These are phyloP conservation scores for Termitomyces eurrhizus DNA, from an alignment of 768 basidiomycete species.

Conservation along the genomic window DNA sequence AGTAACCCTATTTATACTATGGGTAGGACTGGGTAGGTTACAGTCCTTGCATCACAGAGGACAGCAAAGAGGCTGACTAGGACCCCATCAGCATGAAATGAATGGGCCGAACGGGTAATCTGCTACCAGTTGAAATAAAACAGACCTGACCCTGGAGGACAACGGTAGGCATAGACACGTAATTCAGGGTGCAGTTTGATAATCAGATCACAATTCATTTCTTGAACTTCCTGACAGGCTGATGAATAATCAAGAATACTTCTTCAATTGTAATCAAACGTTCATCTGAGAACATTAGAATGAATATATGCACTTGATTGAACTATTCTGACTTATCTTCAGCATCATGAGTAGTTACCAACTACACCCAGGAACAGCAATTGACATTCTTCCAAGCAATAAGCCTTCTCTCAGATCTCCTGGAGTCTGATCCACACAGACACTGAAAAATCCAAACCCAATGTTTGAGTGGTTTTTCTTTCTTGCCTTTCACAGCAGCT, in stretches of 20 bases:
- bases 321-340: not conserved
- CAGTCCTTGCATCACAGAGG: too few relatives aligned
- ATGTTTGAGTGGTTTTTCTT: not conserved
- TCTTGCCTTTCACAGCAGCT: not conserved
- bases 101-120: too few relatives aligned
- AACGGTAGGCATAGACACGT: not conserved
- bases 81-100: too few relatives aligned
- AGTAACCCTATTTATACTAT: too few relatives aligned
- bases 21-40: too few relatives aligned
- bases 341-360: not conserved
- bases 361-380: not conserved
- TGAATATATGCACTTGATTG: not conserved
- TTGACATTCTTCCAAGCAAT: not conserved
- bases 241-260: not conserved
- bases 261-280: not conserved
- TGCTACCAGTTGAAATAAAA: too few relatives aligned
- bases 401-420: not conserved
- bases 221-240: not conserved
- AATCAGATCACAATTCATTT: not conserved
- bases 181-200: not conserved
- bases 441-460: not conserved
- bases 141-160: too few relatives aligned
- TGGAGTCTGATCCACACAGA: not conserved
- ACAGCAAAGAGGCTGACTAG: too few relatives aligned
- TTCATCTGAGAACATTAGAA: not conserved